Evolutionary conservation across 805 yeast genomes (phyloP).

Genomic region (Zygosaccharomyces bailii): DNA sequence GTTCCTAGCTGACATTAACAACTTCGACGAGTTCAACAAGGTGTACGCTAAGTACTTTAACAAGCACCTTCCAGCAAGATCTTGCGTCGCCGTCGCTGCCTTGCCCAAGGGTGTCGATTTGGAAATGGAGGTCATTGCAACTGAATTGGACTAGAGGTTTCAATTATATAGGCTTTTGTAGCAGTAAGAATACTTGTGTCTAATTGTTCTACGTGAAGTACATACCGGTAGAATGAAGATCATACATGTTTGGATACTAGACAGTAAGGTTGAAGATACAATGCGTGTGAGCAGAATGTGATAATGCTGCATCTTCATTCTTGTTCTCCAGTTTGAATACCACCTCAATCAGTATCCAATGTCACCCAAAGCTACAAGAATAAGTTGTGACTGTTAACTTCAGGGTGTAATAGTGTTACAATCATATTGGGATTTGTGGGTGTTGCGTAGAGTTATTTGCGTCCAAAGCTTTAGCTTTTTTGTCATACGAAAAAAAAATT

Average conservation of each 20-base stretch:
- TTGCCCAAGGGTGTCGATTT: slow-evolving; percentile 82
- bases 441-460: too few relatives aligned
- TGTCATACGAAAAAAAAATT: too few relatives aligned
- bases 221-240: too few relatives aligned
- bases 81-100: slow-evolving; percentile 91
- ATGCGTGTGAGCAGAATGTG: not conserved
- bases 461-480: too few relatives aligned
- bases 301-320: too few relatives aligned
- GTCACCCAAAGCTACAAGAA: too few relatives aligned
- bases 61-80: slow-evolving; percentile 89
- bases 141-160: slow-evolving; percentile 45
- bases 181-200: not conserved
- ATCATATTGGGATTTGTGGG: too few relatives aligned
- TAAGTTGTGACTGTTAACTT: not conserved
- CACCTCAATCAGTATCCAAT: too few relatives aligned
- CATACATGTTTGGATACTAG: too few relatives aligned
- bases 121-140: slow-evolving; percentile 91
- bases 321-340: not conserved
- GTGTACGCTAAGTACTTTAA: slow-evolving; percentile 77
- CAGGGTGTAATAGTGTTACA: too few relatives aligned
- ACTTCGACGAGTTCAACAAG: slow-evolving; percentile 79
- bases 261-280: not conserved
- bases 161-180: not conserved
- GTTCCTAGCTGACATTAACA: slow-evolving; percentile 85
- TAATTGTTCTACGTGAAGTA: not conserved